phyloP scores from a whole-genome alignment of 1,284 basidiomycete genomes.

The Coniophora puteana region DNA sequence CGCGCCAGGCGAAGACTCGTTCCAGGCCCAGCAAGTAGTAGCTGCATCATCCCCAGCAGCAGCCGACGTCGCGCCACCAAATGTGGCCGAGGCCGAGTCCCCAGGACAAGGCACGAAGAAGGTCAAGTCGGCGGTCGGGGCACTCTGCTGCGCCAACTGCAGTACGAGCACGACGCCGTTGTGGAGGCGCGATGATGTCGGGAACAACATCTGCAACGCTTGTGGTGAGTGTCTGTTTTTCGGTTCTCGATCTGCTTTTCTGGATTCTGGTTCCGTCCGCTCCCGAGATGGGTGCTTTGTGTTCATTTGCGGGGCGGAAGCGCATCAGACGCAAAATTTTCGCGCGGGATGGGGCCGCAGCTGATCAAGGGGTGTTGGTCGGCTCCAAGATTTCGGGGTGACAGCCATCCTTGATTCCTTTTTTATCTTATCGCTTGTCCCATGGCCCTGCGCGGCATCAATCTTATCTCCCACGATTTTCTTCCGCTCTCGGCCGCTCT shows the following conservation, averaged over 20 bases:
- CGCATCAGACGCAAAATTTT: too few relatives aligned
- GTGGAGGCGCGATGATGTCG: slow-evolving; percentile 92
- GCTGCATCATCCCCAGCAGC: slow-evolving; percentile 18
- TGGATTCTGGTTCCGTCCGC: slow-evolving; percentile 19
- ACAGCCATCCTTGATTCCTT: slow-evolving; percentile 11
- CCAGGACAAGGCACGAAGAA: slow-evolving; percentile 24
- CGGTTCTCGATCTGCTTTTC: slow-evolving; percentile 23
- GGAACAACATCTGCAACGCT: slow-evolving; percentile 90
- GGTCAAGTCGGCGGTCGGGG: slow-evolving; percentile 57
- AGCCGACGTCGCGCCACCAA: slow-evolving; percentile 16
- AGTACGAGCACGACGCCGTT: slow-evolving; percentile 92
- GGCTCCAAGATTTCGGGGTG: too few relatives aligned
- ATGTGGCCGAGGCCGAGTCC: slow-evolving; percentile 18
- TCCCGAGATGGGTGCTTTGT: too few relatives aligned
- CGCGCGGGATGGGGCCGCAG: too few relatives aligned
- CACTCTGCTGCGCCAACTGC: slow-evolving; percentile 86
- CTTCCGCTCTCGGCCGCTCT: slow-evolving; percentile 1
- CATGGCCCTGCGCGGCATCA: slow-evolving; percentile 7
- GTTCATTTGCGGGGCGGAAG: slow-evolving; percentile 14
- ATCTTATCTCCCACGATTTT: slow-evolving; percentile 20
- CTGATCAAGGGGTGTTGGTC: too few relatives aligned
- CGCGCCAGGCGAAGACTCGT: slow-evolving; percentile 12
- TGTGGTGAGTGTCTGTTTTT: slow-evolving; percentile 68
- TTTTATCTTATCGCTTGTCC: slow-evolving; percentile 19
- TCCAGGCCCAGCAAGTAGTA: too few relatives aligned